Percentiles rank a stretch among this genome's conserved stretches.
phyloP scores from a whole-genome alignment of 2,329 filamentous ascomycete species.

The Fonsecaea multimorphosa region DNA sequence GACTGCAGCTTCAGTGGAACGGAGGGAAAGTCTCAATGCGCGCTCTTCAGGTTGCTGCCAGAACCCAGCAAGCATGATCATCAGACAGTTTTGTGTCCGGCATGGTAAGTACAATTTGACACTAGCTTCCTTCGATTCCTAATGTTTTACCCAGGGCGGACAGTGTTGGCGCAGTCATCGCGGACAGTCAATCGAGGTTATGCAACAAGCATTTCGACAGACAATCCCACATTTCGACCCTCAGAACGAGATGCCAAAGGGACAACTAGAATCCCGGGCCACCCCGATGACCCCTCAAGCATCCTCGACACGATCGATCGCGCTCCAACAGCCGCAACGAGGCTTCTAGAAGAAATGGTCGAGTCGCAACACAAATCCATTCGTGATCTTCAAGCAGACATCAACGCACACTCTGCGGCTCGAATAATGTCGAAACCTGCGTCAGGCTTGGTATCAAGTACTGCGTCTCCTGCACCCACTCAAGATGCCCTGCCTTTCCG shows the following conservation, averaged over 20 bases:
- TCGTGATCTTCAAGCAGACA: slow-evolving; percentile 28
- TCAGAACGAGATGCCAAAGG: slow-evolving; percentile 33
- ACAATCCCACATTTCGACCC: slow-evolving; percentile 31
- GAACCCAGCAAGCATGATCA: slow-evolving; percentile 33
- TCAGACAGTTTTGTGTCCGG: slow-evolving; percentile 38
- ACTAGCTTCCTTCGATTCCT: neutral
- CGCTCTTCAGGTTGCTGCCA: neutral
- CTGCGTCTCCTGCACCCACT: neutral
- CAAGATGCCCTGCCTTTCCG: slow-evolving; percentile 19
- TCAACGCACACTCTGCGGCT: slow-evolving; percentile 32
- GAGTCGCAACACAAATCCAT: slow-evolving; percentile 29
- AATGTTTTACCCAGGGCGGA: slow-evolving; percentile 34
- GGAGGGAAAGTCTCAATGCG: neutral
- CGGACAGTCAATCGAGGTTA: slow-evolving; percentile 25
- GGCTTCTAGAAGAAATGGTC: slow-evolving; percentile 20
- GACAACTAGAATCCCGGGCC: slow-evolving; percentile 27
- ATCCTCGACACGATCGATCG: slow-evolving; percentile 34
- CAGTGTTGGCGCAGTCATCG: slow-evolving; percentile 35
- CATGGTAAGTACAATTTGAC: slow-evolving; percentile 32
- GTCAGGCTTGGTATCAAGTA: slow-evolving; percentile 4
- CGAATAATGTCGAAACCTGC: slow-evolving; percentile 16
- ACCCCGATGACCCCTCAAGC: slow-evolving; percentile 38
- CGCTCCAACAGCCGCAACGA: slow-evolving; percentile 25
- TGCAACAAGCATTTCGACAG: slow-evolving; percentile 29
- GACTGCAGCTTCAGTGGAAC: slow-evolving; percentile 8